Base-by-base conservation (phyloP, 2,329 filamentous ascomycete species). In the Penicillium hesseltinei region DNA sequence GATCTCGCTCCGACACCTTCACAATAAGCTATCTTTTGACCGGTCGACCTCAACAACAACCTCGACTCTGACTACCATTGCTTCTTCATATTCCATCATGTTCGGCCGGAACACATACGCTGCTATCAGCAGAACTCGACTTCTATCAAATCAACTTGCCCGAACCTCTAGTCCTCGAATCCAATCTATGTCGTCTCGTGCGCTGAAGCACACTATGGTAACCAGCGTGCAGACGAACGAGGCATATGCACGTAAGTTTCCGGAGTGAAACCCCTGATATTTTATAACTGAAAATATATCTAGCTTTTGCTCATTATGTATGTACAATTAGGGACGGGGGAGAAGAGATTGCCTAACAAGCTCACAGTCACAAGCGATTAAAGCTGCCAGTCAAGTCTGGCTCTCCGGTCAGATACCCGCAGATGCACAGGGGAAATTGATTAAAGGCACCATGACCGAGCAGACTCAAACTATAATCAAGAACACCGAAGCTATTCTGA, bases 401-500 rank as follows among this genome's bases (percentile, higher is more conserved):
- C 81, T 86, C 64, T 88, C 85, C 0, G 87, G 86, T 50, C 84
- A 89, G 75, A 90, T 93, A 69, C 89, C 89, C 46, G 82, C 83
- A 63, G 83, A 86, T 67, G 76, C 79, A 13, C 71, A 72, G 6
- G 81, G 82, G 59, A 78, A 83, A 58, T 74, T 88, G 51, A 78
- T 87, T 55, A 77, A 82, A 33, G 36, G 51, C 4, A 35, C 44
- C 7, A 54, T 48, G 13, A n/a, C n/a, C 7, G 51, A 54, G 10
- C 42, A 85, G 83, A 52, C 82, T 0, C 9, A 48, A 13, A 38
- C 78, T 64, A 82, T 88, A 60, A 79, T 82, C 35, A 81, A 91
- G 67, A 84, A 86, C 71, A 88, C 87, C 66, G 82, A 87, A 72
- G 88, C 87, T 39, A 89, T 96, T 53, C 84, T 96, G 48, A 82